Conservation (phyloP, 1,284 basidiomycete genomes). For the Coniferiporia weirii region DNA sequence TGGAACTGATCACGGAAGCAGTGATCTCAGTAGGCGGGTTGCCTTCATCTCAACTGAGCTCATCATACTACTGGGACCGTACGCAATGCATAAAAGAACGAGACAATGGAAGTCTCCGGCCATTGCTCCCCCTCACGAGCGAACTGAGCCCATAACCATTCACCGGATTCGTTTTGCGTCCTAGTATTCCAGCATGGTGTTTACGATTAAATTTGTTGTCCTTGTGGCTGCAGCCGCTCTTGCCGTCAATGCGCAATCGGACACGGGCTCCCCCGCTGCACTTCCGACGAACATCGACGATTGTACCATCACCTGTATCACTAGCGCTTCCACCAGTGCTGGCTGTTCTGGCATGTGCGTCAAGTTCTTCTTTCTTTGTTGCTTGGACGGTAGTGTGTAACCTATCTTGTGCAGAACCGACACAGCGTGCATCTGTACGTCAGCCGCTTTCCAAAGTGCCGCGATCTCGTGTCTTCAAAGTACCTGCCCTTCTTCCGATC, state of each 20-base stretch:
- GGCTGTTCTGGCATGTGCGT: slow-evolving; percentile 19
- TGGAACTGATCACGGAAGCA: too few species aligned
- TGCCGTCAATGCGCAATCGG: slow-evolving; percentile 6
- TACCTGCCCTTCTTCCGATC: slow-evolving; percentile 4
- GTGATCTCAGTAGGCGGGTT: too few species aligned
- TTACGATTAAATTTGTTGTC: background rate
- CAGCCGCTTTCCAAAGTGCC: slow-evolving; percentile 5
- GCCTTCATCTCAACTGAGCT: too few species aligned
- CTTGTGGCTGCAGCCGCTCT: background rate
- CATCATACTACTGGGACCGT: too few species aligned
- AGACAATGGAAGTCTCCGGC: too few species aligned
- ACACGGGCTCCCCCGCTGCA: background rate
- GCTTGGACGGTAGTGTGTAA: background rate
- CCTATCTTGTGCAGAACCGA: slow-evolving; percentile 3
- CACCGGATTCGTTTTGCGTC: background rate
- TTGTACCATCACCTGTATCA: slow-evolving; percentile 19
- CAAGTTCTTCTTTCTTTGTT: background rate
- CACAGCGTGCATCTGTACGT: slow-evolving; percentile 14
- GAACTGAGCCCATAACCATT: background rate
- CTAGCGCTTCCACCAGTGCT: slow-evolving; percentile 9
- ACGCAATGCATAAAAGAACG: too few species aligned
- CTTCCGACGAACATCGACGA: slow-evolving; percentile 13
- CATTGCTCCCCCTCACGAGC: background rate
- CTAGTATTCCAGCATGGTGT: background rate
- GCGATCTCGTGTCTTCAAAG: slow-evolving; percentile 10